phyloP scores from a whole-genome alignment of 495 filamentous ascomycete species.

The Neurospora sp. region DNA sequence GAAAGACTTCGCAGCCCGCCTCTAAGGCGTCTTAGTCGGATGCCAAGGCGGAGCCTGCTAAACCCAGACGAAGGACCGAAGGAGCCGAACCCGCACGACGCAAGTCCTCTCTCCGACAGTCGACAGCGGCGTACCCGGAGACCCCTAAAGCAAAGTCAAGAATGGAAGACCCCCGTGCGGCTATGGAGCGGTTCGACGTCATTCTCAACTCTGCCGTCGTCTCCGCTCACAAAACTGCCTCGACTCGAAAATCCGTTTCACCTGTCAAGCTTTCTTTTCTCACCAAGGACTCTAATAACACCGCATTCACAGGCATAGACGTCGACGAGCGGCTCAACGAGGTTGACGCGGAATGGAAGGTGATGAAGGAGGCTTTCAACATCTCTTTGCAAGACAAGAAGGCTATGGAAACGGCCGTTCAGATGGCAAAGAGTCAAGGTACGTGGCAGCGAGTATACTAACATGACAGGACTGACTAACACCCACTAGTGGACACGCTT shows the following conservation, averaged over 20 bases:
- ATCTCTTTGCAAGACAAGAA: slow-evolving; percentile 50
- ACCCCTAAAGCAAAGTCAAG: slow-evolving; percentile 10
- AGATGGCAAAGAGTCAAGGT: slow-evolving; percentile 66
- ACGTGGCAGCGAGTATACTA: slow-evolving; percentile 18
- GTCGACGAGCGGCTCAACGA: slow-evolving; percentile 53
- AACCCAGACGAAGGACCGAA: neutral
- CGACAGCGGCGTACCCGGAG: neutral
- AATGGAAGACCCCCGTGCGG: neutral
- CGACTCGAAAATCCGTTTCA: slow-evolving; percentile 23
- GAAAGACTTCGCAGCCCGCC: slow-evolving; percentile 2
- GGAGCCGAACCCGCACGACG: slow-evolving; percentile 6
- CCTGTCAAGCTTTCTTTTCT: slow-evolving; percentile 41
- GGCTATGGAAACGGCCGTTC: slow-evolving; percentile 56
- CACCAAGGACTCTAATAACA: slow-evolving; percentile 59
- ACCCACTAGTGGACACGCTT: slow-evolving; percentile 51
- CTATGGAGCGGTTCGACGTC: slow-evolving; percentile 9
- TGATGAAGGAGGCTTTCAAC: slow-evolving; percentile 53
- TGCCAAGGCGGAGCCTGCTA: slow-evolving; percentile 4
- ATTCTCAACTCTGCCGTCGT: slow-evolving; percentile 8
- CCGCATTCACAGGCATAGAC: slow-evolving; percentile 57
- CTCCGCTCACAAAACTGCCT: slow-evolving; percentile 5
- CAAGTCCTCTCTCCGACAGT: neutral
- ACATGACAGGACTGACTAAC: neutral
- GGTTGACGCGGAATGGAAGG: slow-evolving; percentile 53
- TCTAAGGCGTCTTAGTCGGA: slow-evolving; percentile 8